These are phyloP conservation scores for Colletotrichum cuscutae DNA, from an alignment of 2,329 filamentous ascomycete species.

Conservation along the genomic window DNA sequence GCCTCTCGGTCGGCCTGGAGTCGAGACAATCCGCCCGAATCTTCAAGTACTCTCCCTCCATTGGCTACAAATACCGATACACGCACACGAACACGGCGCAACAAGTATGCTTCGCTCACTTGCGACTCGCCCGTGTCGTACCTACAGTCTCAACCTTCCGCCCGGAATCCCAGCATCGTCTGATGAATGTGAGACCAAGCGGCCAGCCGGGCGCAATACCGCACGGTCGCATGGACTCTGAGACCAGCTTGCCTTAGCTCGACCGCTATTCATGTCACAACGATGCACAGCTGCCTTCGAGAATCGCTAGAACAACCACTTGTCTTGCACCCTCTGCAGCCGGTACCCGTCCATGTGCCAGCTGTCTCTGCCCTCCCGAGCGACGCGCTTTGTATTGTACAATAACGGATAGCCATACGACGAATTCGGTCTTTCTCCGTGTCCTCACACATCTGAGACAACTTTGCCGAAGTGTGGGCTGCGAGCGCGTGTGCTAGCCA, in stretches of 20 bases:
- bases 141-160: conserved; percentile 17
- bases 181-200: conserved; percentile 14
- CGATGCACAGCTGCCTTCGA: conserved; percentile 18
- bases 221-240: conserved; percentile 20
- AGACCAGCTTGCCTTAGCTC: conserved; percentile 23
- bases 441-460: conserved; percentile 8
- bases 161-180: conserved; percentile 9
- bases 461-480: not conserved
- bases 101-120: not conserved
- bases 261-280: conserved; percentile 23
- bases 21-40: not conserved
- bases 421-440: not conserved
- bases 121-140: conserved; percentile 1
- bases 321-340: conserved; percentile 3
- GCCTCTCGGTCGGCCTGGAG: not conserved
- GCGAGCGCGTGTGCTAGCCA: conserved; percentile 10
- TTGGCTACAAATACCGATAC: not conserved
- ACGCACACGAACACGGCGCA: not conserved
- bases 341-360: not conserved
- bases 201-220: not conserved
- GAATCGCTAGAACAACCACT: conserved; percentile 26
- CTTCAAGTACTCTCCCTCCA: not conserved
- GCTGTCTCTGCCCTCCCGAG: not conserved
- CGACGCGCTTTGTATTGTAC: not conserved
- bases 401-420: not conserved